These are phyloP conservation scores for Botryotinia convoluta DNA, from an alignment of 2,329 filamentous ascomycete species.

Conservation along the genomic window DNA sequence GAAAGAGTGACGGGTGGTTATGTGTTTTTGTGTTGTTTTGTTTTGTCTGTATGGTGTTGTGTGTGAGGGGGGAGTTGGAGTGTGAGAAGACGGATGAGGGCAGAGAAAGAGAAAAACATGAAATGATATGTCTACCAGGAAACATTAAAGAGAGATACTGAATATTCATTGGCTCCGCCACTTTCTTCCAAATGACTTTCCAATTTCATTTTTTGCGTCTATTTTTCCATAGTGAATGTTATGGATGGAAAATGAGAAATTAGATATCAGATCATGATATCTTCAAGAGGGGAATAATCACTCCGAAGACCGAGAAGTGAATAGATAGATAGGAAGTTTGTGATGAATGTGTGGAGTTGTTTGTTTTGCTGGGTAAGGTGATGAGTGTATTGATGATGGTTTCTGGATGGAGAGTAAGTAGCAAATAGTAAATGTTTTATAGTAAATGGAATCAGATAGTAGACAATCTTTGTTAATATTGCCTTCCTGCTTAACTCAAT, in stretches of 20 bases:
- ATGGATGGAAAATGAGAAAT: background rate
- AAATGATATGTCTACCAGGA: background rate
- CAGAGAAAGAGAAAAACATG: background rate
- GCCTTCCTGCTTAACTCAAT: background rate
- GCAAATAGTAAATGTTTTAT: background rate
- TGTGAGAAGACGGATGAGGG: background rate
- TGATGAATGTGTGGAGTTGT: background rate
- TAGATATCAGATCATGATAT: background rate
- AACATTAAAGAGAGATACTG: background rate
- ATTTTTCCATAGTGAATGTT: background rate
- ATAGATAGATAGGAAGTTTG: background rate
- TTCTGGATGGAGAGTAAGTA: background rate
- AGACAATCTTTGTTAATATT: background rate
- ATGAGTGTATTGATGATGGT: background rate
- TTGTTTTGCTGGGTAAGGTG: background rate
- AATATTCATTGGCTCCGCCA: background rate
- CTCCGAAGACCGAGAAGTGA: background rate
- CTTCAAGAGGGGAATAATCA: background rate
- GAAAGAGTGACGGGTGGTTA: background rate
- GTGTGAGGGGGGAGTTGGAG: background rate
- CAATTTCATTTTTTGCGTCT: background rate
- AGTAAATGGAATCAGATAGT: background rate
- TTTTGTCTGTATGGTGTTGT: background rate
- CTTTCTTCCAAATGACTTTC: background rate
- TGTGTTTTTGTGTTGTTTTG: background rate